Evolutionary conservation across 192 early-diverging fungal species (phyloP), one percentile per base, ranked within the genome.

Genomic region (Borealophlyctis nickersoniae): DNA sequence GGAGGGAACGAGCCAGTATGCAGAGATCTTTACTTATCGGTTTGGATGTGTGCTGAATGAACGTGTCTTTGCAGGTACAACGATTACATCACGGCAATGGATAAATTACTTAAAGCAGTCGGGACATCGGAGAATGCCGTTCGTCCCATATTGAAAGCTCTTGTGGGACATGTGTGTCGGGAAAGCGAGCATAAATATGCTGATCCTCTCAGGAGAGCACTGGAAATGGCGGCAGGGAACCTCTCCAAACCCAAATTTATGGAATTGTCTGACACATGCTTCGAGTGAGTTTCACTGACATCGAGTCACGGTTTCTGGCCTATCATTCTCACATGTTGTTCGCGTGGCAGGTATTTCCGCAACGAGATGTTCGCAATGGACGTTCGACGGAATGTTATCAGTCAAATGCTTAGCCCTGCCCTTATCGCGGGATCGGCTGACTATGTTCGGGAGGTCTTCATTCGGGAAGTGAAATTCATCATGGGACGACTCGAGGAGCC

Each of bases 81-180:
- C 29, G 82, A 85, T 16, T 85, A 86, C 53, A 76, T 76, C 27
- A 56, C 69, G 3, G 71, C 76, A 1, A 75, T 88, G 34, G 74
- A 84, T 49, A 66, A 72, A n/a, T 64, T 90, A 0, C 50, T 90
- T 9, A 66, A 63, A 32, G 74, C 72, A 7, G 69, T 86, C 57
- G 76, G 73, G 9, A 58, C 53, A 1, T 69, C 79, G 0, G 16
- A 14, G 14, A n/a, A 48, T 33, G 66, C 71, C 29, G 75, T 67
- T 30, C 58, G 64, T 5, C 60, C 49, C n/a, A 30, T 90, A 2
- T 81, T 85, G 49, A 78, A 78, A 51, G 52, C 73, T 0, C 62
- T 88, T 14, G 65, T 85, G 32, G 67, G 75, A 2, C 73, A 84
- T 23, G 63, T 88, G 19, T 78, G 85, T 36, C 73, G 81, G 31